Conservation (phyloP, 306 rosid species). For the Medicago lupulina region DNA sequence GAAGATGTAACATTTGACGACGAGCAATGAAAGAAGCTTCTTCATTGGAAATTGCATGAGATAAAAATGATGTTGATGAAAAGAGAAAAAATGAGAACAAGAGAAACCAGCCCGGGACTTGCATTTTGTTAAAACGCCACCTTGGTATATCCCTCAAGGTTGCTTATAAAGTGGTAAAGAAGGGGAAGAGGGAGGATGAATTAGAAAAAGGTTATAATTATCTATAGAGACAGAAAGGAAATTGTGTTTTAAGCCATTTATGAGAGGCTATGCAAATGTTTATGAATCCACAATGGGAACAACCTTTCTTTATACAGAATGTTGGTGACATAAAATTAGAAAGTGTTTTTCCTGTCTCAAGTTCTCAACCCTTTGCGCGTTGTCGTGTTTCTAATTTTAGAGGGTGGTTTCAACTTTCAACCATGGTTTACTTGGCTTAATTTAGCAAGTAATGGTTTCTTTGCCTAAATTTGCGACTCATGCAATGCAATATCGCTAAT, state of each 20-base stretch:
- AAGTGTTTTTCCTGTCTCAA: background rate
- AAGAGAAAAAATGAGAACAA: conserved; percentile 31
- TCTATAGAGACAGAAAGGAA: conserved; percentile 11
- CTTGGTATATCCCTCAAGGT: conserved; percentile 44
- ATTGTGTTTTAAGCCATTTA: conserved; percentile 6
- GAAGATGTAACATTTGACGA: conserved; percentile 63
- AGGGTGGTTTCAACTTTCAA: conserved; percentile 33
- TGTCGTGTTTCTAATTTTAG: conserved; percentile 39
- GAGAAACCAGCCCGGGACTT: conserved; percentile 41
- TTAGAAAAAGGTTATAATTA: conserved; percentile 36
- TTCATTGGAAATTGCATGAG: conserved; percentile 53
- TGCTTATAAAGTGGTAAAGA: conserved; percentile 16
- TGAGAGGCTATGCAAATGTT: conserved; percentile 44
- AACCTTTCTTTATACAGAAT: background rate
- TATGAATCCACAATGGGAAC: conserved; percentile 30
- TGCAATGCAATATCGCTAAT: conserved; percentile 13
- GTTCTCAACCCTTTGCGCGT: background rate
- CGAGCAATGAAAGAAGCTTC: conserved; percentile 56
- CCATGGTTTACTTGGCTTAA: conserved; percentile 18
- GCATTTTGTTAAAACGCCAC: conserved; percentile 39
- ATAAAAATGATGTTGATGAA: conserved; percentile 9
- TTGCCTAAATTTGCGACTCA: conserved; percentile 39
- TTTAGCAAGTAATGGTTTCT: background rate
- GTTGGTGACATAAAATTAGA: conserved; percentile 37
- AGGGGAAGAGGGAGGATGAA: background rate